phyloP scores from a whole-genome alignment of 2,329 filamentous ascomycete genomes.

The Colletotrichum sp. region DNA sequence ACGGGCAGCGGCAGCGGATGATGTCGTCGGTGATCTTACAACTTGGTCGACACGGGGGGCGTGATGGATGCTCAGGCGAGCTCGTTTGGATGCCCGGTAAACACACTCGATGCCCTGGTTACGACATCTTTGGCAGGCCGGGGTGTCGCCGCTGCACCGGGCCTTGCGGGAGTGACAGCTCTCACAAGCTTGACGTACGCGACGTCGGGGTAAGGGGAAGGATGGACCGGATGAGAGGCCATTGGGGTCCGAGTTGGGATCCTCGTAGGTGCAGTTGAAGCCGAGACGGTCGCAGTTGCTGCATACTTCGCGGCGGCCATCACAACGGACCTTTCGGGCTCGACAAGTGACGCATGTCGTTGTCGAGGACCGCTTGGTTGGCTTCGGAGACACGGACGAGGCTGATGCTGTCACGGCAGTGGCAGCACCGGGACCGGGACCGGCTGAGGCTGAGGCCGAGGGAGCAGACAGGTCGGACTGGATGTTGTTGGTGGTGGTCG shows the following conservation, averaged over 20 bases:
- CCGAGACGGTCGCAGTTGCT: conserved; percentile 64
- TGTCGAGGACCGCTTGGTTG: conserved; percentile 44
- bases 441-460: background rate
- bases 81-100: conserved; percentile 55
- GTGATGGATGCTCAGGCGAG: conserved; percentile 12
- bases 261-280: conserved; percentile 62
- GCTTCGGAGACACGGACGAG: conserved; percentile 21
- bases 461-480: background rate
- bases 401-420: conserved; percentile 16
- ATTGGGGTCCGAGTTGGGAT: conserved; percentile 45
- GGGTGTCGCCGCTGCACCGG: conserved; percentile 61
- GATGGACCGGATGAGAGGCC: conserved; percentile 34
- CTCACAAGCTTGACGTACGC: conserved; percentile 61
- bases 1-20: background rate
- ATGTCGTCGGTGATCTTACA: conserved; percentile 4
- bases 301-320: conserved; percentile 57
- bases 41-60: background rate
- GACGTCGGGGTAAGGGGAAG: conserved; percentile 49
- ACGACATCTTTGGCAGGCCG: conserved; percentile 57
- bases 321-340: conserved; percentile 63
- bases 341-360: conserved; percentile 62
- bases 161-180: conserved; percentile 65
- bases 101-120: conserved; percentile 60
- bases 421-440: background rate
- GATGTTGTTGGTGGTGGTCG: background rate